Evolutionary conservation across 2,329 filamentous ascomycete species (phyloP).

Genomic region (Aspergillus sp.): DNA sequence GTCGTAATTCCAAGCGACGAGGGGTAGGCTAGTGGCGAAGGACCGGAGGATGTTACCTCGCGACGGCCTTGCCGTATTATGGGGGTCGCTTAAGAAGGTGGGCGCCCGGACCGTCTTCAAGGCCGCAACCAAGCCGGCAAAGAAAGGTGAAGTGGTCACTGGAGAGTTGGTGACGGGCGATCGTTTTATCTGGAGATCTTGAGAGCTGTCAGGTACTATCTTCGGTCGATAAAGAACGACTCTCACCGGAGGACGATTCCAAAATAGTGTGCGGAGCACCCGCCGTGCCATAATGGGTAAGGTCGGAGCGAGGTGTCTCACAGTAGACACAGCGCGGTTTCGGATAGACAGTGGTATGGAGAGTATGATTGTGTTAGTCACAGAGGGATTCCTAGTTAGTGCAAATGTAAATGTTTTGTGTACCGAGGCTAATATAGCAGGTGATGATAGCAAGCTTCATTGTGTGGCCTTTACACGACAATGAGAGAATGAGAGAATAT

Average conservation of each 20-base stretch:
- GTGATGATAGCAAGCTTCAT: too few species aligned
- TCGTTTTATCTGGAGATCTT: constrained; percentile 6
- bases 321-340: neutral
- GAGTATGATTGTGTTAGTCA: too few species aligned
- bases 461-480: neutral
- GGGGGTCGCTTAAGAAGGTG: neutral
- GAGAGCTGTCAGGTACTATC: constrained; percentile 6
- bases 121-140: neutral
- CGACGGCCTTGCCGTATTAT: neutral
- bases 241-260: neutral
- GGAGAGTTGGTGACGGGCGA: neutral
- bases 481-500: too few species aligned
- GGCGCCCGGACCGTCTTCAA: constrained; percentile 3
- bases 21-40: constrained; percentile 11
- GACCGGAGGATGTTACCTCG: neutral
- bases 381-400: neutral
- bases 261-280: constrained; percentile 17
- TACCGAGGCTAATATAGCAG: neutral
- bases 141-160: neutral
- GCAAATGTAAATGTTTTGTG: neutral
- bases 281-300: constrained; percentile 15
- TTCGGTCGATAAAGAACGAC: neutral
- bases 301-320: constrained; percentile 6
- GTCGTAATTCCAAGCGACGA: constrained; percentile 13
- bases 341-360: neutral